phyloP scores from a whole-genome alignment of 306 rosid species.

The Lathyrus oleraceus region DNA sequence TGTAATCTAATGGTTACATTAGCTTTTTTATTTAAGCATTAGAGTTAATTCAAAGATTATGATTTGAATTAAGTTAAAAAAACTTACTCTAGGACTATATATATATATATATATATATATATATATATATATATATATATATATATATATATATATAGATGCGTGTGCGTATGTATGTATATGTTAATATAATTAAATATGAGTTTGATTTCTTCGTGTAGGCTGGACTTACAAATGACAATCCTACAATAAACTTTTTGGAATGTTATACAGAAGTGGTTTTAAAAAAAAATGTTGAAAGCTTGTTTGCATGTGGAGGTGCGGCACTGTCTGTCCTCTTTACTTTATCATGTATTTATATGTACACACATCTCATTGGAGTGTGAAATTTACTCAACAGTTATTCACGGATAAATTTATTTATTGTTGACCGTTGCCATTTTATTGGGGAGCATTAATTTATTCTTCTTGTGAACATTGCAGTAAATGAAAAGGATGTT shows the following conservation, averaged over 20 bases:
- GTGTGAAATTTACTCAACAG: constrained; percentile 17
- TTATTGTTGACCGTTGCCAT: constrained; percentile 25
- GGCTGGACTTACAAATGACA: constrained; percentile 76
- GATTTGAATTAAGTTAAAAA: too few relatives aligned
- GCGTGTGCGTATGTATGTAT: neutral
- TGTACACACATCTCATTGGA: constrained; percentile 16
- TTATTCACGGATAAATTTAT: neutral
- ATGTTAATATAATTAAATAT: constrained; percentile 12
- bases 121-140: neutral
- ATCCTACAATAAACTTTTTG: constrained; percentile 59
- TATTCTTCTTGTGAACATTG: constrained; percentile 29
- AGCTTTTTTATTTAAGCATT: too few relatives aligned
- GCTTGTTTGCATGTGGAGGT: constrained; percentile 93
- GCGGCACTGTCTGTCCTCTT: neutral
- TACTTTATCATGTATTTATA: constrained; percentile 11
- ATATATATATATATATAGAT: neutral
- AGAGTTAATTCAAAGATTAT: too few relatives aligned
- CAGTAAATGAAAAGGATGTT: constrained; percentile 57
- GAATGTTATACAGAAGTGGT: constrained; percentile 64
- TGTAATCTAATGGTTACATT: too few relatives aligned
- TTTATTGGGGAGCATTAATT: constrained; percentile 23
- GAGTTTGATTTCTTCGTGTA: constrained; percentile 31
- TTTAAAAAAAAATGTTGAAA: constrained; percentile 70
- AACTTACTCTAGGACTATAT: too few relatives aligned
- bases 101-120: constrained; percentile 6